These are phyloP conservation scores for Polychytrium aggregatum DNA, from an alignment of 192 early-diverging fungal species.

Conservation along the genomic window DNA sequence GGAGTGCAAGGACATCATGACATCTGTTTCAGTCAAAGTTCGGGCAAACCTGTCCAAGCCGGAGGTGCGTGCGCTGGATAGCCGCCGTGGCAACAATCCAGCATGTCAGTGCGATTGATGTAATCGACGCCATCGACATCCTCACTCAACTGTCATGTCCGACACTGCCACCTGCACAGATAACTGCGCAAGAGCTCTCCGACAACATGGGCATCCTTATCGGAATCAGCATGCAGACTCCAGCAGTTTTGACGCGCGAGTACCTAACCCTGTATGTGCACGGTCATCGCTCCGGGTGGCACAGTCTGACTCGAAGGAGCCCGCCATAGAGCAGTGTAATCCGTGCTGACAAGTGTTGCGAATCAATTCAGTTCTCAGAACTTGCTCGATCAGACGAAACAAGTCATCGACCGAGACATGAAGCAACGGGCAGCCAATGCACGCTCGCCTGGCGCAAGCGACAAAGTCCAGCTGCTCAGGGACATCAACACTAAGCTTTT, in stretches of 20 bases:
- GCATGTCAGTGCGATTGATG: constrained; percentile 6
- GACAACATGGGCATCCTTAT: constrained; percentile 33
- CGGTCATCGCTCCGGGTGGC: not conserved
- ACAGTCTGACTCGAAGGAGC: no score
- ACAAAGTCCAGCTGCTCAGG: constrained; percentile 6
- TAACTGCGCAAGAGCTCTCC: constrained; percentile 30
- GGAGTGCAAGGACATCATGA: constrained; percentile 74
- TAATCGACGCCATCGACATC: not conserved
- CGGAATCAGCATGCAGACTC: constrained; percentile 6
- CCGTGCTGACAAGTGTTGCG: no score
- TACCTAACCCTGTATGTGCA: constrained; percentile 14
- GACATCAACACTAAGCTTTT: constrained; percentile 30
- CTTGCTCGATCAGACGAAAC: no score
- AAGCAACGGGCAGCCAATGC: no score
- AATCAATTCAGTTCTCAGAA: no score
- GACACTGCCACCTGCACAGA: constrained; percentile 8
- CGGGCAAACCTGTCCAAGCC: no score
- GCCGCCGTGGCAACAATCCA: constrained; percentile 10
- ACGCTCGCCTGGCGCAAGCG: no score
- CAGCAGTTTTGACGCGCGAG: constrained; percentile 15
- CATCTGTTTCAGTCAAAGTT: no score
- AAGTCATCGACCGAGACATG: no score
- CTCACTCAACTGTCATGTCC: not conserved
- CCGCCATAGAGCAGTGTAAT: no score
- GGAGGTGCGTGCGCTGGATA: no score